phyloP scores from a whole-genome alignment of 2,329 filamentous ascomycete genomes.

The Ceratocystis variospora region DNA sequence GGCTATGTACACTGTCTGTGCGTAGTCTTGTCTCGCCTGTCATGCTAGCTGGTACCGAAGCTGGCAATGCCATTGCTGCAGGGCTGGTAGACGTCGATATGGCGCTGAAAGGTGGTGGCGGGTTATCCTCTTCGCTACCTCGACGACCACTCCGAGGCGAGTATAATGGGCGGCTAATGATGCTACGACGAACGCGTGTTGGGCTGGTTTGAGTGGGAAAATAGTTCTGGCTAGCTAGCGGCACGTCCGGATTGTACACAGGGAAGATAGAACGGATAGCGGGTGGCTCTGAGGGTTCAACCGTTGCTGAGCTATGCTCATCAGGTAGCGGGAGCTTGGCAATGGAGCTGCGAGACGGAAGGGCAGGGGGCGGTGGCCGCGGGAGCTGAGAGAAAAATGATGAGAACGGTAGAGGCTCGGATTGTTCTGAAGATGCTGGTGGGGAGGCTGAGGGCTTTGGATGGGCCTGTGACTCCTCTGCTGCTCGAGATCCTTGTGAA shows the following conservation, averaged over 20 bases:
- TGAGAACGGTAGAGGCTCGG: constrained; percentile 7
- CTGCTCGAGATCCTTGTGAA: background rate
- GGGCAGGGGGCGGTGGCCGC: constrained; percentile 7
- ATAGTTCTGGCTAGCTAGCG: constrained; percentile 56
- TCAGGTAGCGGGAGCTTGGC: constrained; percentile 38
- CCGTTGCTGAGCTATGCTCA: background rate
- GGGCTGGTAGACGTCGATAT: background rate
- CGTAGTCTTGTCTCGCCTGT: too few relatives aligned
- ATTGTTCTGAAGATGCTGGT: background rate
- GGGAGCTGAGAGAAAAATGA: constrained; percentile 3
- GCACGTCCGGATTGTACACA: constrained; percentile 52
- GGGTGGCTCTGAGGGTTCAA: constrained; percentile 25
- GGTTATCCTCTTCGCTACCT: constrained; percentile 22
- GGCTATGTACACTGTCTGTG: background rate
- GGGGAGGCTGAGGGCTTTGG: background rate
- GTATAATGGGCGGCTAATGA: constrained; percentile 54
- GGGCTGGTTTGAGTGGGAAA: constrained; percentile 53
- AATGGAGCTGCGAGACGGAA: constrained; percentile 39
- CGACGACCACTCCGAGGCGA: constrained; percentile 26
- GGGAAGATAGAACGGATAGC: constrained; percentile 62
- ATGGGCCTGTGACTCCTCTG: background rate
- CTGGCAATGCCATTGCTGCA: too few relatives aligned
- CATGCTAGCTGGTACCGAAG: too few relatives aligned
- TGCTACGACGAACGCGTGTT: constrained; percentile 46
- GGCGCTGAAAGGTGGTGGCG: background rate